phyloP scores from a whole-genome alignment of 1,284 basidiomycete species.

The Leccinum cinnamomeum region DNA sequence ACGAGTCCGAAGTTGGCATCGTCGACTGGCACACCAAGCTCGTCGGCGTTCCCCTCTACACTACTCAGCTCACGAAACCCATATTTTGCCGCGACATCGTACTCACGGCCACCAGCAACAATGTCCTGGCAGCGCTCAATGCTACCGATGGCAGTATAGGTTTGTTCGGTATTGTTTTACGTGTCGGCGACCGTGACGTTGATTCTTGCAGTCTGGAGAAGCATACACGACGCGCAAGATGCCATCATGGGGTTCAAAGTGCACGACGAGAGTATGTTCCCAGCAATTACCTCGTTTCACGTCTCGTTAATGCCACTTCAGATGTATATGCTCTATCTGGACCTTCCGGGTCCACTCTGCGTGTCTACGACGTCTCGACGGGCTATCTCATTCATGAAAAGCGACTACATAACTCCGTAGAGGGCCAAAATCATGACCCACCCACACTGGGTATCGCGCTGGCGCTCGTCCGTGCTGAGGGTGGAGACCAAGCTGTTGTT shows the following conservation, averaged over 20 bases:
- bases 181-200: constrained; percentile 10
- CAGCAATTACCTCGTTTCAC: background rate
- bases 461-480: constrained; percentile 6
- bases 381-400: constrained; percentile 75
- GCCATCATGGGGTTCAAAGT: constrained; percentile 68
- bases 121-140: constrained; percentile 78
- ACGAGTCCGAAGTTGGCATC: constrained; percentile 76
- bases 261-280: constrained; percentile 55
- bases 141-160: constrained; percentile 72
- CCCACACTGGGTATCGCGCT: constrained; percentile 47
- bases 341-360: constrained; percentile 66
- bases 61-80: constrained; percentile 52
- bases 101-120: constrained; percentile 71
- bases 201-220: constrained; percentile 70
- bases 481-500: no score
- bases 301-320: constrained; percentile 32
- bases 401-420: constrained; percentile 49
- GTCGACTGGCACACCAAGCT: constrained; percentile 85
- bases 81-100: constrained; percentile 58
- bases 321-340: constrained; percentile 78
- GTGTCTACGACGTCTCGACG: constrained; percentile 63
- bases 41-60: constrained; percentile 65
- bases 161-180: constrained; percentile 30
- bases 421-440: constrained; percentile 50
- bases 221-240: constrained; percentile 68